Conservation (phyloP, 164 flowering plant genomes). For the Vitis amurensis region DNA sequence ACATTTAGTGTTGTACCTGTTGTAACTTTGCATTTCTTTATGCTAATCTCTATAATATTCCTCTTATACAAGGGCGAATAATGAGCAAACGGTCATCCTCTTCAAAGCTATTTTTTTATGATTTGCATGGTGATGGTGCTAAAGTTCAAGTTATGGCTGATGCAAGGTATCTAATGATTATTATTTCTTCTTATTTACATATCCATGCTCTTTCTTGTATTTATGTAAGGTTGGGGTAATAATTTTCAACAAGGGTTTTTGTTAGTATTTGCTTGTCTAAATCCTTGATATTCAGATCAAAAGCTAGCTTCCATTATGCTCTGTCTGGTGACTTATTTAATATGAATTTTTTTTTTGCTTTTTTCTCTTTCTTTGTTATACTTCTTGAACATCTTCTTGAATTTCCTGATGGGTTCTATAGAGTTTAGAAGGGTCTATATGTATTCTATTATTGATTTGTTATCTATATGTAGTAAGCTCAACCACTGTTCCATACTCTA, state of each 20-base stretch:
- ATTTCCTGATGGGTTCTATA: no score
- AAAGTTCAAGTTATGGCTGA: slow-evolving; percentile 96
- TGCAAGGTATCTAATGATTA: slow-evolving; percentile 52
- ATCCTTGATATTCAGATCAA: no score
- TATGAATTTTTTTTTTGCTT: no score
- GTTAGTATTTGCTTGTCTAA: no score
- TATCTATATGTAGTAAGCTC: no score
- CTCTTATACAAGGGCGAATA: slow-evolving; percentile 57
- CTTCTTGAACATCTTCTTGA: no score
- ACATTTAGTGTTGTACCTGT: not conserved
- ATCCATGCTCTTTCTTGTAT: not conserved
- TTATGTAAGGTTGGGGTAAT: not conserved
- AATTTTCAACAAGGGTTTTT: not conserved
- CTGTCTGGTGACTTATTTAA: no score
- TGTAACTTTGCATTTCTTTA: not conserved
- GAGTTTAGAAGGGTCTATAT: no score
- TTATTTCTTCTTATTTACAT: not conserved
- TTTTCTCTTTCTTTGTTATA: no score
- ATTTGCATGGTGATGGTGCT: slow-evolving; percentile 63
- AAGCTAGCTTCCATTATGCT: no score
- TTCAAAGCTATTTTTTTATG: slow-evolving; percentile 87
- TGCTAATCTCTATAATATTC: not conserved
- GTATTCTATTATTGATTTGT: no score
- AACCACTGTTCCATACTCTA: no score
- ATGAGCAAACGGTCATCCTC: slow-evolving; percentile 88